These are phyloP conservation scores for Macrolepiota albuminosa DNA, from an alignment of 768 basidiomycete species.

Conservation along the genomic window DNA sequence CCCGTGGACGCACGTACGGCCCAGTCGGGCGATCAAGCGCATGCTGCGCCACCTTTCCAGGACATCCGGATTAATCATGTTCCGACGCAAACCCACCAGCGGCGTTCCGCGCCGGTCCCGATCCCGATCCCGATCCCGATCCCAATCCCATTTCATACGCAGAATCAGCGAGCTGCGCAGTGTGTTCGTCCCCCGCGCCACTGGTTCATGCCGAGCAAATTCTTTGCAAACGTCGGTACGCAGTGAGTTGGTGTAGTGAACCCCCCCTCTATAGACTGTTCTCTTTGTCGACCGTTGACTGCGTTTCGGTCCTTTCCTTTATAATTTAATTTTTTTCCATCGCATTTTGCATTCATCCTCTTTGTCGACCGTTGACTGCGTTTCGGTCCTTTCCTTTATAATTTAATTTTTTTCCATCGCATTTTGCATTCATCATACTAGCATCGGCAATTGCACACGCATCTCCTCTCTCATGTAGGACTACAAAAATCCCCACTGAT, in stretches of 20 bases:
- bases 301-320: background rate
- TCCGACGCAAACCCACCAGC: conserved; percentile 18
- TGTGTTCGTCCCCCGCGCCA: conserved; percentile 35
- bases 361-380: background rate
- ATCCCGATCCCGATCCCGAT: conserved; percentile 17
- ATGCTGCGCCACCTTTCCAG: conserved; percentile 30
- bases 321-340: conserved; percentile 2
- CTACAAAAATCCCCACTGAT: background rate
- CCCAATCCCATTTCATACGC: conserved; percentile 23
- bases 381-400: background rate
- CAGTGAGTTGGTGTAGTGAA: conserved; percentile 14
- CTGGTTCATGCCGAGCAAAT: conserved; percentile 52
- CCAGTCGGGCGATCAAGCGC: conserved; percentile 33
- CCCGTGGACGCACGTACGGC: conserved; percentile 27
- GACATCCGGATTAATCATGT: conserved; percentile 24
- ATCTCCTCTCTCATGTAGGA: background rate
- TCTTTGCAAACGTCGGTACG: conserved; percentile 40
- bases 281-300: background rate
- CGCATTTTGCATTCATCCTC: conserved; percentile 13
- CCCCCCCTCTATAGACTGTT: background rate
- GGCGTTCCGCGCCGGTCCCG: conserved; percentile 15
- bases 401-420: conserved; percentile 6
- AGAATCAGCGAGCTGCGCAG: conserved; percentile 18
- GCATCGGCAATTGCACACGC: conserved; percentile 1
- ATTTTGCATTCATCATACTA: conserved; percentile 10